Evolutionary conservation across 2,329 filamentous ascomycete genomes (phyloP).

Genomic region (Ophiocordyceps camponoti-floridani): DNA sequence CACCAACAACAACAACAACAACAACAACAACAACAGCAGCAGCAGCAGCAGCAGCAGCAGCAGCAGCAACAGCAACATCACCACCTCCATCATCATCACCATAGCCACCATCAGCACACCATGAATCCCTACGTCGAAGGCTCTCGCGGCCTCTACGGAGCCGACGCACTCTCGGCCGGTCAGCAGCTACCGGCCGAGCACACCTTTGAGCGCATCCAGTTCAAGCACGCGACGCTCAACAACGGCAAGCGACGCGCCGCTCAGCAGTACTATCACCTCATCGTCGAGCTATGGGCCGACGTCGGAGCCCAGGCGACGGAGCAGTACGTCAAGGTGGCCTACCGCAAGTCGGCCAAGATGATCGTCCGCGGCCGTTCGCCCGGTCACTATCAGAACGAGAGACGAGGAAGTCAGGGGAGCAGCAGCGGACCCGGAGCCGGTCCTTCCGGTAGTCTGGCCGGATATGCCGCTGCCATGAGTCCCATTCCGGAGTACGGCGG

Average conservation of each 20-base stretch:
- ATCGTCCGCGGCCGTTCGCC: conserved; percentile 75
- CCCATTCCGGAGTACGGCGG: conserved; percentile 11
- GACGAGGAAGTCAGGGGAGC: conserved; percentile 48
- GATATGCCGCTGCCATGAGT: conserved; percentile 11
- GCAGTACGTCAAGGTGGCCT: conserved; percentile 53
- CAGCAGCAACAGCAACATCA: too few relatives aligned
- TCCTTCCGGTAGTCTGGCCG: conserved; percentile 41
- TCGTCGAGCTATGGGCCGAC: conserved; percentile 67
- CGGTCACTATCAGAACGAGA: conserved; percentile 59
- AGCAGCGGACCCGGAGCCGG: conserved; percentile 51
- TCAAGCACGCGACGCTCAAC: conserved; percentile 86
- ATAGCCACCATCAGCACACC: too few relatives aligned
- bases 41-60: too few relatives aligned
- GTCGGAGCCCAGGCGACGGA: conserved; percentile 30
- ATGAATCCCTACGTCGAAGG: conserved; percentile 26
- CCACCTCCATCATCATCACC: too few relatives aligned
- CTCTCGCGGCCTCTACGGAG: conserved; percentile 22
- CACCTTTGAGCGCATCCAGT: conserved; percentile 78
- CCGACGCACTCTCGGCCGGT: conserved; percentile 21
- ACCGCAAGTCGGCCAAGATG: conserved; percentile 59
- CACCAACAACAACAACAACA: too few relatives aligned
- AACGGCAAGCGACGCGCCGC: conserved; percentile 81
- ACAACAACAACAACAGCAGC: too few relatives aligned
- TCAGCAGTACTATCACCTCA: conserved; percentile 84
- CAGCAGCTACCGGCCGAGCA: conserved; percentile 31